Conservation (phyloP, 805 yeast species). For the Ogataea nitratoaversa region DNA sequence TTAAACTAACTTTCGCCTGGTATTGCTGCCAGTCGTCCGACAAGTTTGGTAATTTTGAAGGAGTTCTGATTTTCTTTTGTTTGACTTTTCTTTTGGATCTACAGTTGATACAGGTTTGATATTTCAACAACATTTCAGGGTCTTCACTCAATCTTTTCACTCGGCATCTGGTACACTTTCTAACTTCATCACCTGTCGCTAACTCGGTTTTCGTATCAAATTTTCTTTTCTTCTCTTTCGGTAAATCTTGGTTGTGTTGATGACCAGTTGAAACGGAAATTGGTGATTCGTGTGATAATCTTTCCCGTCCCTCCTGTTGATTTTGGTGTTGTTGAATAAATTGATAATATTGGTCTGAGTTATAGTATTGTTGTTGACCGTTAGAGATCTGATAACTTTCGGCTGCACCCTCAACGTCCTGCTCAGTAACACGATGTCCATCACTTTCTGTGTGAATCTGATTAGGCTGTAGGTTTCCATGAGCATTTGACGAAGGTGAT, state of each 20-base stretch:
- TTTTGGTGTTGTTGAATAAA: constrained; percentile 7
- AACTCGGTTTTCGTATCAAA: neutral
- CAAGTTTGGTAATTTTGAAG: constrained; percentile 32
- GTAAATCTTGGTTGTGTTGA: constrained; percentile 6
- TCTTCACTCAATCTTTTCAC: constrained; percentile 35
- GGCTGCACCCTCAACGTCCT: constrained; percentile 6
- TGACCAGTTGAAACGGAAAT: neutral
- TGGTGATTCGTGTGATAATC: neutral
- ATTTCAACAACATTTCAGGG: constrained; percentile 30
- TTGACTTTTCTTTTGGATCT: constrained; percentile 36
- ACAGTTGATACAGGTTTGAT: constrained; percentile 40
- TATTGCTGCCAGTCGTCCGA: constrained; percentile 32
- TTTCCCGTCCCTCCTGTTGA: constrained; percentile 6
- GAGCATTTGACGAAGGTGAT: neutral
- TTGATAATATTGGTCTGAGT: constrained; percentile 17
- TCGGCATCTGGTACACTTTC: constrained; percentile 42
- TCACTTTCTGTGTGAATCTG: neutral
- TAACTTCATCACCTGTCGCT: constrained; percentile 16
- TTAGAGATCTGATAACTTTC: constrained; percentile 8
- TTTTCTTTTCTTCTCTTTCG: constrained; percentile 1
- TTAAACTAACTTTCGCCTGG: constrained; percentile 31
- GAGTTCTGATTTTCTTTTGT: constrained; percentile 25
- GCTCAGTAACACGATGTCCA: neutral
- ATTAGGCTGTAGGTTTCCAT: neutral
- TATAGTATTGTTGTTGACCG: constrained; percentile 14